These are phyloP conservation scores for Kwoniella pini DNA, from an alignment of 768 basidiomycete species.

Conservation along the genomic window DNA sequence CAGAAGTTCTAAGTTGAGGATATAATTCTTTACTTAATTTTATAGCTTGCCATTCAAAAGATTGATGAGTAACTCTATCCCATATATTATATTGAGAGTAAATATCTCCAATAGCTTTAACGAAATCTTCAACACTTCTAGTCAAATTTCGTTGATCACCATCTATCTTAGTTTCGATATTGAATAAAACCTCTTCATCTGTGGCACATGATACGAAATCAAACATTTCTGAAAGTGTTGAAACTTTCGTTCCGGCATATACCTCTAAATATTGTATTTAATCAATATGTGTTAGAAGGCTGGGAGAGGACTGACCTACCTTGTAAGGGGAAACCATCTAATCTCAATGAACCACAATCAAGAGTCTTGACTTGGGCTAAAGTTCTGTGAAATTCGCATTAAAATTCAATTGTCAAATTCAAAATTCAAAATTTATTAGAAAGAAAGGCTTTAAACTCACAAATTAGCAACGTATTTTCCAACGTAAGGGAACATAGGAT, in stretches of 20 bases:
- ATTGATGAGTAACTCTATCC: slow-evolving; percentile 57
- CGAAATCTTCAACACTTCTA: slow-evolving; percentile 45
- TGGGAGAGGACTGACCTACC: too few species aligned
- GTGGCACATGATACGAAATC: slow-evolving; percentile 73
- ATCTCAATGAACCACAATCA: slow-evolving; percentile 74
- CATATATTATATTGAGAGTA: slow-evolving; percentile 14
- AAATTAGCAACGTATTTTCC: slow-evolving; percentile 31
- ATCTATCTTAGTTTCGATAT: slow-evolving; percentile 63
- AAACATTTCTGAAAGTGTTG: slow-evolving; percentile 73
- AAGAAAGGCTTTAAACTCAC: slow-evolving; percentile 47
- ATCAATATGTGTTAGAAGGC: too few species aligned
- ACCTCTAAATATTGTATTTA: too few species aligned
- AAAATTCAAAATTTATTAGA: too few species aligned
- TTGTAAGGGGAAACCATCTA: slow-evolving; percentile 53
- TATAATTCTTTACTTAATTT: slow-evolving; percentile 62
- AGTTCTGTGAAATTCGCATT: too few species aligned
- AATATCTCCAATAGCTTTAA: slow-evolving; percentile 26
- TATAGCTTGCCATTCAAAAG: slow-evolving; percentile 67
- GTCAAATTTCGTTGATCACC: slow-evolving; percentile 41
- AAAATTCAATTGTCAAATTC: too few species aligned
- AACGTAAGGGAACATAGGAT: slow-evolving; percentile 47
- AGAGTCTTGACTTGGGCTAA: slow-evolving; percentile 75
- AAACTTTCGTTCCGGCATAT: slow-evolving; percentile 65
- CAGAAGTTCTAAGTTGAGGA: slow-evolving; percentile 63
- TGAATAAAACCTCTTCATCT: slow-evolving; percentile 65